These are phyloP conservation scores for Arctium lappa DNA, from an alignment of 129 eudicot genomes.

Conservation along the genomic window DNA sequence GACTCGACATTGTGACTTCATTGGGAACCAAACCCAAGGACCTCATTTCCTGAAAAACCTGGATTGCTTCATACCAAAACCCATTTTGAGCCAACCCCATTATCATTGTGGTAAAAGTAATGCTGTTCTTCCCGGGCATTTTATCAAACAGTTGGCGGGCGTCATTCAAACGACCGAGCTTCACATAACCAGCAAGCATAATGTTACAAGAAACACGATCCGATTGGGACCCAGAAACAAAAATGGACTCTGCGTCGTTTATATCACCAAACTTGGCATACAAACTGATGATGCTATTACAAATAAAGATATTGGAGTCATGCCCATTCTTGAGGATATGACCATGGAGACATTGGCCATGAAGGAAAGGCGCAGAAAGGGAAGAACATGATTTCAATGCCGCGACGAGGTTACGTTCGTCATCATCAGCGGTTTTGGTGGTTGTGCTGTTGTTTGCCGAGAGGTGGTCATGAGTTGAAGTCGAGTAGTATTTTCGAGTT, in stretches of 20 bases:
- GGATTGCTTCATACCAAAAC: slow-evolving; percentile 53
- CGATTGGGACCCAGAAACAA: slow-evolving; percentile 34
- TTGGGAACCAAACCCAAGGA: slow-evolving; percentile 51
- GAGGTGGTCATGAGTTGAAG: background rate
- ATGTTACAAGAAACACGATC: slow-evolving; percentile 73
- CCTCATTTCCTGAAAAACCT: slow-evolving; percentile 64
- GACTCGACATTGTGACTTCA: slow-evolving; percentile 73
- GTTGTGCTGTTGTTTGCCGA: slow-evolving; percentile 8
- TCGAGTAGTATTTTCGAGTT: slow-evolving; percentile 32
- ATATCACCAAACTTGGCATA: slow-evolving; percentile 58
- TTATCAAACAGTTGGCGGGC: slow-evolving; percentile 74
- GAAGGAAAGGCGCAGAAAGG: slow-evolving; percentile 32
- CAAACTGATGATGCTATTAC: slow-evolving; percentile 74
- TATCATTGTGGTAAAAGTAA: slow-evolving; percentile 76
- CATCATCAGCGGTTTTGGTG: slow-evolving; percentile 7
- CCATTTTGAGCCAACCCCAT: slow-evolving; percentile 64
- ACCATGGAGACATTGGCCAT: slow-evolving; percentile 61
- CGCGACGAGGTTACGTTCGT: slow-evolving; percentile 45
- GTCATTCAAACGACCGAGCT: slow-evolving; percentile 39
- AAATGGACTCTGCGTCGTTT: slow-evolving; percentile 44
- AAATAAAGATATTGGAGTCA: slow-evolving; percentile 54
- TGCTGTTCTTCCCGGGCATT: slow-evolving; percentile 57
- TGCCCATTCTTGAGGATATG: slow-evolving; percentile 53
- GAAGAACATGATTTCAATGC: slow-evolving; percentile 56
- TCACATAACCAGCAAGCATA: slow-evolving; percentile 64